These are phyloP conservation scores for Lentinula sp. DNA, from an alignment of 768 basidiomycete species.

Conservation along the genomic window DNA sequence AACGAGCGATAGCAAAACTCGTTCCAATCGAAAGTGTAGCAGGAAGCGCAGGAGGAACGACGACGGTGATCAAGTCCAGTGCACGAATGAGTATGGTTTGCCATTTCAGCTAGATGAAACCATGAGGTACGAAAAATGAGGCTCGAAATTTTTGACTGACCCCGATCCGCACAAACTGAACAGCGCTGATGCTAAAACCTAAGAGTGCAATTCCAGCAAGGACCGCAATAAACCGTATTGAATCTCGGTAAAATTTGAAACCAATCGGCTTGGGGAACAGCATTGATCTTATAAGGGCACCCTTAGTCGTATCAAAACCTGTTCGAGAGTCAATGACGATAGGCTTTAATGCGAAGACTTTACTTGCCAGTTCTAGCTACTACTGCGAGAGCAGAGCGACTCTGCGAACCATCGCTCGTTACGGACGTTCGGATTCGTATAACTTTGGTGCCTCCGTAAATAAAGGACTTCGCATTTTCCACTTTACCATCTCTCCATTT, in stretches of 20 bases:
- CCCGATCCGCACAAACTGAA: constrained; percentile 88
- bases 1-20: constrained; percentile 85
- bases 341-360: not conserved
- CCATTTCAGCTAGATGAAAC: constrained; percentile 63
- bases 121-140: not conserved
- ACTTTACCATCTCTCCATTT: constrained; percentile 67
- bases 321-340: constrained; percentile 4
- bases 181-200: constrained; percentile 87
- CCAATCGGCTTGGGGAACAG: constrained; percentile 97
- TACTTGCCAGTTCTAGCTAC: constrained; percentile 79
- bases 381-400: constrained; percentile 66
- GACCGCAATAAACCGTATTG: constrained; percentile 85
- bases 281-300: constrained; percentile 94
- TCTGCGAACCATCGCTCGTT: constrained; percentile 43
- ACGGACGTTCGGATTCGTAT: constrained; percentile 73
- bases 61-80: constrained; percentile 92
- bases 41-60: constrained; percentile 95
- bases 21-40: constrained; percentile 97
- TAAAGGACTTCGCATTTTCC: constrained; percentile 75
- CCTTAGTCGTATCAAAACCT: constrained; percentile 98
- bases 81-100: constrained; percentile 88
- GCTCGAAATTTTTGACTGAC: constrained; percentile 36
- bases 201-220: constrained; percentile 86
- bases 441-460: constrained; percentile 88
- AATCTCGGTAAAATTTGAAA: constrained; percentile 97